phyloP scores from a whole-genome alignment of 2,329 filamentous ascomycete genomes.

The Talaromyces sp. region DNA sequence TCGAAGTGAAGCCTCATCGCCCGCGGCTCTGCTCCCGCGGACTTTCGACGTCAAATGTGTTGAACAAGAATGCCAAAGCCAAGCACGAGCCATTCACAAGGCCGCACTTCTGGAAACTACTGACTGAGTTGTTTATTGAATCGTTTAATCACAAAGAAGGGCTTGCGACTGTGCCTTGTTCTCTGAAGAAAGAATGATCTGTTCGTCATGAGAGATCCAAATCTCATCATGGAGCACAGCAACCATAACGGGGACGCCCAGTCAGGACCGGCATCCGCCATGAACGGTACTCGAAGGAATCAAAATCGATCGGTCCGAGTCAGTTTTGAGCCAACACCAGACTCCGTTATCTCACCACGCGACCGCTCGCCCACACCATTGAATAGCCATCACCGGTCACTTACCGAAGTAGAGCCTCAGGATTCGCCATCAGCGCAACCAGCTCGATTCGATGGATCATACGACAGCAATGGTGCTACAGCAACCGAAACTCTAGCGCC shows the following conservation, averaged over 20 bases:
- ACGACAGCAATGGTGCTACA: slow-evolving; percentile 25
- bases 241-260: slow-evolving; percentile 20
- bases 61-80: slow-evolving; percentile 2
- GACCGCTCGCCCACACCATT: slow-evolving; percentile 16
- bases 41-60: neutral
- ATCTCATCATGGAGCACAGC: slow-evolving; percentile 34
- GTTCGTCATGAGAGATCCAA: slow-evolving; percentile 37
- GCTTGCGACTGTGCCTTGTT: neutral
- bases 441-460: slow-evolving; percentile 31
- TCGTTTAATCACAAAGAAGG: neutral
- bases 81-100: neutral
- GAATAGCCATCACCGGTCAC: slow-evolving; percentile 24
- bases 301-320: slow-evolving; percentile 27
- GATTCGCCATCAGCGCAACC: slow-evolving; percentile 23
- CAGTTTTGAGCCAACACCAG: slow-evolving; percentile 38
- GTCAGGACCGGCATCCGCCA: slow-evolving; percentile 27
- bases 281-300: slow-evolving; percentile 28
- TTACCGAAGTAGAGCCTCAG: slow-evolving; percentile 31
- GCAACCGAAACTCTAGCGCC: slow-evolving; percentile 26
- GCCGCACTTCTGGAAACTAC: neutral
- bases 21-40: neutral
- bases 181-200: slow-evolving; percentile 27
- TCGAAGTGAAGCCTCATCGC: neutral
- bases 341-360: slow-evolving; percentile 27
- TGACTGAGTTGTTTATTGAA: neutral